Base-by-base conservation (phyloP, 2,329 filamentous ascomycete species). In the Daldinia sp. region DNA sequence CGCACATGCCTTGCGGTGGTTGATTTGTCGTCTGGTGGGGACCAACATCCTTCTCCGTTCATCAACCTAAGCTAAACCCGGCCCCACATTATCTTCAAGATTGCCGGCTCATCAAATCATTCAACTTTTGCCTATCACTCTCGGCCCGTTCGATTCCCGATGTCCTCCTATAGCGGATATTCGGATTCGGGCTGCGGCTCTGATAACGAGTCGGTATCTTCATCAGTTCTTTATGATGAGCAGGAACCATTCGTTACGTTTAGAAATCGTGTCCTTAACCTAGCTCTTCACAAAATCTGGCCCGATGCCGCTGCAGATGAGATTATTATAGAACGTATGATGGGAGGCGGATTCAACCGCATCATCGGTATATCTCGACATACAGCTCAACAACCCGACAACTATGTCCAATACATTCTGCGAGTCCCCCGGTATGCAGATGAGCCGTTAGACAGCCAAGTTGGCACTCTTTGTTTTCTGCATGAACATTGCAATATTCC, bases 171-270 rank as follows among this genome's bases (percentile, higher is more conserved):
- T 23, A 41, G 53, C 20, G 1, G 1, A n/a, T 13, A 15, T 4
- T 58, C 28, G 7, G 10, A 28, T n/a, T 33, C 33, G 10, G 18
- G 23, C 15, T 37, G 33, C 2, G 42, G 13, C 18, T 56, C 57
- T 2, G 42, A 53, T 48, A 42, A 9, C 37, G 33, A 28, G n/a
- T 69, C 63, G 6, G 60, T 56, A 2, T 37, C 60, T 26, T 70
- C 61, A 7, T 60, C 60, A 10, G 7, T 65, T 6, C 6, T 64
- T 3, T 65, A 67, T 23, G 18, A 10, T 13, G 35, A 42, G 1
- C 48, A 65, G 4, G 67, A 69, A 30, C 37, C 67, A 35, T 64
- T 69, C 20, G 20, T 12, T n/a, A 67, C 56, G 2, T 69, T 67
- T 41, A 30, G 9, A 6, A 4, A 26, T n/a, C 60, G 61, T 12